Percentiles rank a stretch among this genome's conserved stretches.
Conservation (phyloP, 2,329 filamentous ascomycete species). For the Claviceps purpurea region DNA sequence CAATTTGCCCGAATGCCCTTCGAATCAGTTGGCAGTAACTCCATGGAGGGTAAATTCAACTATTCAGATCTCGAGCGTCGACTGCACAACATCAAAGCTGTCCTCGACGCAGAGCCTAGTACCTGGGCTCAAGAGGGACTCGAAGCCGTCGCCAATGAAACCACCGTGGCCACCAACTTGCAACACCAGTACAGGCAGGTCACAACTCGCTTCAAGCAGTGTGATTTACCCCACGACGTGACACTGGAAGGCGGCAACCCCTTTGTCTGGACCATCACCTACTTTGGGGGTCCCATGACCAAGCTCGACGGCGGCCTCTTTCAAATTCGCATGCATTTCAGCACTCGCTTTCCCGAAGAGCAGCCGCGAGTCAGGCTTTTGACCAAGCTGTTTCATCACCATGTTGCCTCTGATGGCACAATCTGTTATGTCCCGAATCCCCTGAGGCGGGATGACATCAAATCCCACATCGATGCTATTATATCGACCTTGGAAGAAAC, state of each 20-base stretch:
- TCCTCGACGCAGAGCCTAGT: slow-evolving; percentile 57
- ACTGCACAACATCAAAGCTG: slow-evolving; percentile 52
- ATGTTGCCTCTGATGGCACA: slow-evolving; percentile 66
- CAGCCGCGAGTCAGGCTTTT: slow-evolving; percentile 75
- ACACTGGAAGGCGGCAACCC: slow-evolving; percentile 70
- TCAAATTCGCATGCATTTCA: slow-evolving; percentile 65
- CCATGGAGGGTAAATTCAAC: slow-evolving; percentile 77
- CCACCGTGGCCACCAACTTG: slow-evolving; percentile 67
- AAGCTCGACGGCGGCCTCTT: slow-evolving; percentile 88
- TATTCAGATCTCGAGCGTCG: slow-evolving; percentile 62
- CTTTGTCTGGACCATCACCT: slow-evolving; percentile 77
- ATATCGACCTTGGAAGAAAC: slow-evolving; percentile 78
- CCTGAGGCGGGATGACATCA: slow-evolving; percentile 57
- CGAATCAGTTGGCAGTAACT: slow-evolving; percentile 54
- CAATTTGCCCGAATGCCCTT: slow-evolving; percentile 78
- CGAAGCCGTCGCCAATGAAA: slow-evolving; percentile 47
- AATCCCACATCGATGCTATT: slow-evolving; percentile 72
- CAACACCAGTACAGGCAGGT: slow-evolving; percentile 77
- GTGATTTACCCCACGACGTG: slow-evolving; percentile 61
- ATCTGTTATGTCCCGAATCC: slow-evolving; percentile 64
- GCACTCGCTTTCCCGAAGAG: slow-evolving; percentile 73
- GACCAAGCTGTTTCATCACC: slow-evolving; percentile 76
- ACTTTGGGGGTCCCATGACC: slow-evolving; percentile 86
- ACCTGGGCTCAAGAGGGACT: slow-evolving; percentile 61
- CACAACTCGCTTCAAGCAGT: slow-evolving; percentile 57